Evolutionary conservation across 805 yeast species (phyloP), one percentile per base, ranked within the genome.

Genomic region (Zygoascus ofunaensis): DNA sequence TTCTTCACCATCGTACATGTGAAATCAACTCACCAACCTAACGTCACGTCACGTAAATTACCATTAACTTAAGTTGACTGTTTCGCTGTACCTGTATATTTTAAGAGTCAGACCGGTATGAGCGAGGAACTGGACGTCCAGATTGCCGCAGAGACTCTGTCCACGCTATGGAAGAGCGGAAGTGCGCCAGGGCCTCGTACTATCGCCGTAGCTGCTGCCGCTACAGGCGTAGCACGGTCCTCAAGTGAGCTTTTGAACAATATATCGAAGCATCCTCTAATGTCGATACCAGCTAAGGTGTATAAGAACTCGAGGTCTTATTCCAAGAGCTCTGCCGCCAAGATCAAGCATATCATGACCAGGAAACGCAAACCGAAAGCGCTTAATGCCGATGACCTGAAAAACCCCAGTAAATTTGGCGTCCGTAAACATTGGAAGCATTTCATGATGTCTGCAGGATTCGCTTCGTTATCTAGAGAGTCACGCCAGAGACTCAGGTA

Each of bases 401-500:
- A 12, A 5, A n/a, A 37, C 10, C 26, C 42, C 23, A 18, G 15
- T 4, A 17, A 4, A 10, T 14, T 14, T 19, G 41, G 41, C 12
- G 35, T 37, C 18, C 26, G 23, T 15, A 21, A 33, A 10, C 22
- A 36, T 17, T 30, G 42, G 36, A 39, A 32, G 30, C 24, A 15
- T 4, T 24, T 39, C 35, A 28, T 28, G 33, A 14, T 45, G 56
- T n/a, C 46, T 15, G 39, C 42, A 5, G 40, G 39, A 5, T 49
- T 62, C 44, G 63, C 64, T 7, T 51, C 54, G 35, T 65, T 78
- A 59, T 73, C 82, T 0, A 71, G 77, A 45, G 95, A 86, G 55
- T 81, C 89, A 21, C 76, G 85, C 48, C 80, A 80, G 51, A 72
- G 89, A 51, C 59, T 87, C 39, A 79, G 83, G 32, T 82, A 90